phyloP scores from a whole-genome alignment of 2,329 filamentous ascomycete species.

The Alternaria hordeiaustralica region DNA sequence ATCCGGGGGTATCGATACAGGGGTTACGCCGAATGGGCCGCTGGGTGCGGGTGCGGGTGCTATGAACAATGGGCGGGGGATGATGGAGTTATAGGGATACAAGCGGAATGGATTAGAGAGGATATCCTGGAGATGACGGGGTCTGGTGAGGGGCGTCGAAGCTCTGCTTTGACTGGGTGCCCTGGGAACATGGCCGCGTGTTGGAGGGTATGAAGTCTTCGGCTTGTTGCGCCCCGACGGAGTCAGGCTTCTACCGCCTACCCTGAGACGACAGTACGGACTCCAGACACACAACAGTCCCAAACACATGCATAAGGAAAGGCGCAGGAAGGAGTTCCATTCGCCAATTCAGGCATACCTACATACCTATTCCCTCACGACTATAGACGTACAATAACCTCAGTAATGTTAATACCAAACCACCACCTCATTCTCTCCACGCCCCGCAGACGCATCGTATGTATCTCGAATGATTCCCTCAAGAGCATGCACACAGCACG shows the following conservation, averaged over 20 bases:
- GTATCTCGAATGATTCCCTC: accelerated
- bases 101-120: not conserved
- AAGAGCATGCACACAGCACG: not conserved
- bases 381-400: not conserved
- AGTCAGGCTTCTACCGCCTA: not conserved
- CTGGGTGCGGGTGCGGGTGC: conserved; percentile 12
- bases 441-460: not conserved
- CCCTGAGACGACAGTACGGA: not conserved
- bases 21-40: conserved; percentile 10
- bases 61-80: conserved; percentile 19
- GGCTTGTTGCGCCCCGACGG: not conserved
- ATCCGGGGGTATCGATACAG: conserved; percentile 14
- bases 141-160: not conserved
- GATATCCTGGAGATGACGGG: not conserved
- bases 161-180: not conserved
- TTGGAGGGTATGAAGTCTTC: not conserved
- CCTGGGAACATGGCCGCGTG: not conserved
- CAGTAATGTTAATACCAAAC: conserved; percentile 2
- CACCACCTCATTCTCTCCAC: not conserved
- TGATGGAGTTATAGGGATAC: conserved; percentile 29
- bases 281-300: not conserved
- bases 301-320: not conserved
- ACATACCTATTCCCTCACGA: not conserved
- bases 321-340: not conserved
- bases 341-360: not conserved